These are phyloP conservation scores for Coniochaeta prunicola DNA, from an alignment of 2,329 filamentous ascomycete species.

Conservation along the genomic window DNA sequence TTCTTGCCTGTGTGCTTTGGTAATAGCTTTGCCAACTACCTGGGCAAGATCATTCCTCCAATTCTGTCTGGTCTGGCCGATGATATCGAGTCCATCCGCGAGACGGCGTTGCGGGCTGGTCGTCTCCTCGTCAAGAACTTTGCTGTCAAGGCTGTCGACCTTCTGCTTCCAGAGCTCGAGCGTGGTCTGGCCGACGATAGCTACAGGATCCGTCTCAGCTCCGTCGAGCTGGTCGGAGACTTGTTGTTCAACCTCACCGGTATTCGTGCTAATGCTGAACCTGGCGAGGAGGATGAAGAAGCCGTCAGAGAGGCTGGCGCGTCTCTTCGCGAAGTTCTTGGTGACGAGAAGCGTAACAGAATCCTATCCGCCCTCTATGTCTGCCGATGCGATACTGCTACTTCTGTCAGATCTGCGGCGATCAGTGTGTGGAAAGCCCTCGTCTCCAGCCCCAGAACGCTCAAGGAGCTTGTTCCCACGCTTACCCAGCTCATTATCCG, in stretches of 20 bases:
- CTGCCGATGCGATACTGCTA: constrained; percentile 93
- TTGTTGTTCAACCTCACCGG: constrained; percentile 96
- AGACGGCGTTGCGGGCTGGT: constrained; percentile 91
- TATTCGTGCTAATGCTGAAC: constrained; percentile 71
- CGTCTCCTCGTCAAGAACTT: constrained; percentile 97
- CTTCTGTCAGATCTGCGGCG: constrained; percentile 80
- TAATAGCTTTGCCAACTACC: constrained; percentile 95
- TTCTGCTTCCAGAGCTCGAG: constrained; percentile 89
- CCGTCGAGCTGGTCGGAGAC: constrained; percentile 94
- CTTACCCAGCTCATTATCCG: constrained; percentile 92
- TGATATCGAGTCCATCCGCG: constrained; percentile 91
- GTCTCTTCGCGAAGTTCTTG: constrained; percentile 89
- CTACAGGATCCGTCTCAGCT: constrained; percentile 96
- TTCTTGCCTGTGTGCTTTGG: constrained; percentile 98
- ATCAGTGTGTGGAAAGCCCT: constrained; percentile 95
- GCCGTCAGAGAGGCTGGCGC: constrained; percentile 77
- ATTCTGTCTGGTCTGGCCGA: constrained; percentile 92
- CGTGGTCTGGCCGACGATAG: constrained; percentile 95
- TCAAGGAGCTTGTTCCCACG: constrained; percentile 92
- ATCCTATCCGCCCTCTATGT: constrained; percentile 96
- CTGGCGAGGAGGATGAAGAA: constrained; percentile 72
- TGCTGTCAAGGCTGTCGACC: constrained; percentile 86
- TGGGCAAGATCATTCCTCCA: constrained; percentile 90
- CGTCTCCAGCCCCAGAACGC: constrained; percentile 81
- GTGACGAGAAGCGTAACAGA: constrained; percentile 94